These are phyloP conservation scores for Lachancea sp. DNA, from an alignment of 805 yeast species.

Conservation along the genomic window DNA sequence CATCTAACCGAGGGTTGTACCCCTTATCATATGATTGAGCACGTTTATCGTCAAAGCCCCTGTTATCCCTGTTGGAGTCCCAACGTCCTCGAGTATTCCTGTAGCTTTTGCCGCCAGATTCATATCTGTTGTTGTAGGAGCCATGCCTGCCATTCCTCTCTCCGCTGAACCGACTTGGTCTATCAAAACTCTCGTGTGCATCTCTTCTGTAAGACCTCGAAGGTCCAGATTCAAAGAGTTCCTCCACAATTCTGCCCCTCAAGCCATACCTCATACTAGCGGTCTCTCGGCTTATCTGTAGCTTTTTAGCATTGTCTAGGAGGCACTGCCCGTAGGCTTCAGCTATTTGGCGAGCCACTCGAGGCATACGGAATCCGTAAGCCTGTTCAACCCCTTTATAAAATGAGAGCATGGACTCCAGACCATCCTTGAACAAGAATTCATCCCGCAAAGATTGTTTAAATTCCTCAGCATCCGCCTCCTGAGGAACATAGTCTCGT, in stretches of 20 bases:
- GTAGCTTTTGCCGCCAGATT: conserved; percentile 4
- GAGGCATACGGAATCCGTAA: conserved; percentile 28
- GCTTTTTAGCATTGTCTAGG: conserved; percentile 20
- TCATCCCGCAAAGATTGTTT: conserved; percentile 20
- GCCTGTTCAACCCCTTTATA: conserved; percentile 32
- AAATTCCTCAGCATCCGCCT: conserved; percentile 27
- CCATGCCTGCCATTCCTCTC: neutral
- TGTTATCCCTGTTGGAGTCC: conserved; percentile 2
- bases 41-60: conserved; percentile 1
- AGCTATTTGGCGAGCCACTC: conserved; percentile 21
- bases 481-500: conserved; percentile 35
- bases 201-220: neutral
- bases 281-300: conserved; percentile 16
- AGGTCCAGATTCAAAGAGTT: conserved; percentile 21
- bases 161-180: neutral
- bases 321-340: conserved; percentile 21
- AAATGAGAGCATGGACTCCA: conserved; percentile 35
- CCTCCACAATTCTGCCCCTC: conserved; percentile 14
- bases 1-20: conserved; percentile 6
- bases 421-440: conserved; percentile 28
- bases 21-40: conserved; percentile 1
- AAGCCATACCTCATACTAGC: conserved; percentile 22
- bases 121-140: neutral
- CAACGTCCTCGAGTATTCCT: conserved; percentile 4
- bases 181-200: conserved; percentile 1